A percentile compares a stretch with the other conserved stretches of the same genome.
Evolutionary conservation across 768 basidiomycete species (phyloP).

Genomic region (Tulasnella sp.): DNA sequence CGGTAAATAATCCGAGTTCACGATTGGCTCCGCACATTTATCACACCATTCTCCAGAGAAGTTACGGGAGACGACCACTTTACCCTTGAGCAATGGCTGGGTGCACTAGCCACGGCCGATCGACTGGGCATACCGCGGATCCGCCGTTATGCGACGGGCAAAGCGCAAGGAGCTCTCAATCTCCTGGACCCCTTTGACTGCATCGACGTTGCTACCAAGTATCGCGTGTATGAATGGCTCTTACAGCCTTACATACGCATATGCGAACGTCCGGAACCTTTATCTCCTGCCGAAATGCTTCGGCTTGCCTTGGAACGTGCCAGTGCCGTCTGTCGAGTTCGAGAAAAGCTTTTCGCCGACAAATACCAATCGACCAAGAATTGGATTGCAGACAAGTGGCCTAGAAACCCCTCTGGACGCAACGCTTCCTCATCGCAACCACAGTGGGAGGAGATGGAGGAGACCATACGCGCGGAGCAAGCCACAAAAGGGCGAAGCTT

Average conservation of each 20-base stretch:
- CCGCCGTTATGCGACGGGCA: background rate
- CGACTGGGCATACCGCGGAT: background rate
- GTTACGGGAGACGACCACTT: background rate
- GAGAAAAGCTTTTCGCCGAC: background rate
- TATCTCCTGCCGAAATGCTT: background rate
- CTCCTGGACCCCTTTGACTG: background rate
- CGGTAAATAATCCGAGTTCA: background rate
- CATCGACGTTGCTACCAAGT: background rate
- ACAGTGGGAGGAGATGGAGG: background rate
- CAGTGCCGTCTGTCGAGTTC: background rate
- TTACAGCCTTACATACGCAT: background rate
- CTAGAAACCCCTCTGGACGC: background rate
- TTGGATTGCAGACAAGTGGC: background rate
- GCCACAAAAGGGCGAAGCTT: background rate
- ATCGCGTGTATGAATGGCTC: background rate
- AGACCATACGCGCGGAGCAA: background rate
- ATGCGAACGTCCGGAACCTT: background rate
- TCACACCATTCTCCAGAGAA: background rate
- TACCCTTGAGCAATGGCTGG: background rate
- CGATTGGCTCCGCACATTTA: background rate
- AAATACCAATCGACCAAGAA: background rate
- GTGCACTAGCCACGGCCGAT: background rate
- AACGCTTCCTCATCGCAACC: background rate
- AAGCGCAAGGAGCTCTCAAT: background rate
- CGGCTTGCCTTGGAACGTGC: background rate